A percentile compares a stretch with the other conserved stretches of the same genome.
Conservation (phyloP, 2,329 filamentous ascomycete genomes). For the Aspergillus melleus region DNA sequence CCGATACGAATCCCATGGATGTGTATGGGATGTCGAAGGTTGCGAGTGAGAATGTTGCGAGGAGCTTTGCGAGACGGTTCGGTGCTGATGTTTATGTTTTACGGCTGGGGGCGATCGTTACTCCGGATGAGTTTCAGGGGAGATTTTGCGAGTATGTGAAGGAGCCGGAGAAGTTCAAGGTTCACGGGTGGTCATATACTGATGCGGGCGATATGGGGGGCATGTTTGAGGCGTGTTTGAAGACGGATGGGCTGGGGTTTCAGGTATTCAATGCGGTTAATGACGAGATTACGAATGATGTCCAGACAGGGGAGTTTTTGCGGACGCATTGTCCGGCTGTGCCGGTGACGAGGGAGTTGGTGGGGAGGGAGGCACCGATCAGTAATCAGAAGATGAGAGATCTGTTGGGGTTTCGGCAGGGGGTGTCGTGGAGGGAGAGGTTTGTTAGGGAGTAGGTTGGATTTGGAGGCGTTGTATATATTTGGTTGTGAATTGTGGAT, state of each 20-base stretch:
- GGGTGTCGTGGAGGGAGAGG: constrained; percentile 40
- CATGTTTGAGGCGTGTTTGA: constrained; percentile 59
- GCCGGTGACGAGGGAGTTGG: constrained; percentile 57
- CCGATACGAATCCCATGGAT: constrained; percentile 62
- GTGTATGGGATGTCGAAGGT: constrained; percentile 63
- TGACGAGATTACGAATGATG: constrained; percentile 57
- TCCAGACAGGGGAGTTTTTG: constrained; percentile 53
- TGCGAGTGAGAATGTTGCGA: constrained; percentile 57
- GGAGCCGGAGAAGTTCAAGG: constrained; percentile 52
- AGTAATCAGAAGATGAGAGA: constrained; percentile 61
- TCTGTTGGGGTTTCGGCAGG: constrained; percentile 59
- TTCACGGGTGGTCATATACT: constrained; percentile 64
- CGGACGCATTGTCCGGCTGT: constrained; percentile 51
- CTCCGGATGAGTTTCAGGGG: constrained; percentile 60
- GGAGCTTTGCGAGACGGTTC: constrained; percentile 58
- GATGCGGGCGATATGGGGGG: constrained; percentile 63
- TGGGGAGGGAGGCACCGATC: constrained; percentile 59
- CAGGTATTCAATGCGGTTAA: constrained; percentile 67
- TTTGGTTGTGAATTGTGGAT: no score
- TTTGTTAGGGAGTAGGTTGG: no score
- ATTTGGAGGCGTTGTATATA: no score
- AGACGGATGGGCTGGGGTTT: constrained; percentile 57
- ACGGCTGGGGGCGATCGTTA: constrained; percentile 62
- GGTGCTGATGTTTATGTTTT: constrained; percentile 60
- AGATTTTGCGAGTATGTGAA: constrained; percentile 53